phyloP scores from a whole-genome alignment of 2,329 filamentous ascomycete species.

The Juglanconis oblonga region DNA sequence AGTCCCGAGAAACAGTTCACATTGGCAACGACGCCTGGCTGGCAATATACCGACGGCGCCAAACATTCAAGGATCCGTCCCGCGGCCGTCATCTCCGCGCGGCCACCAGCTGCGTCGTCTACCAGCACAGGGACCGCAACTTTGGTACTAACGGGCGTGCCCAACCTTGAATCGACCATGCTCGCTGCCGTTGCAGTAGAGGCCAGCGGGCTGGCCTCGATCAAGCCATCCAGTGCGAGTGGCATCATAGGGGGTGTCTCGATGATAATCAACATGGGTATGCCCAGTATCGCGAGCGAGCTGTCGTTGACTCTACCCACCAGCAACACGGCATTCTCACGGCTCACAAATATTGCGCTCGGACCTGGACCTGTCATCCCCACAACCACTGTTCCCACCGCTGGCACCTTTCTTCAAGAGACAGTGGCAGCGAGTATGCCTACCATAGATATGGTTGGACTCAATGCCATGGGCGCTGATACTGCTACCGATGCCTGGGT shows the following conservation, averaged over 20 bases:
- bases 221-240: slow-evolving; percentile 1
- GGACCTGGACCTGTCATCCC: background rate
- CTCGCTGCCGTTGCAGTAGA: background rate
- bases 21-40: background rate
- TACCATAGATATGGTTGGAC: background rate
- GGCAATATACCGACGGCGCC: background rate
- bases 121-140: background rate
- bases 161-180: background rate
- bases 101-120: background rate
- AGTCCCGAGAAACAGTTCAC: background rate
- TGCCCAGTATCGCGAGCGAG: slow-evolving; percentile 8
- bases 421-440: background rate
- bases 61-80: background rate
- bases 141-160: background rate
- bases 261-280: slow-evolving; percentile 1
- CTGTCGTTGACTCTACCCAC: background rate
- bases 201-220: background rate
- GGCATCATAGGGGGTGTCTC: slow-evolving; percentile 1
- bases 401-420: background rate
- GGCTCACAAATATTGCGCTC: background rate
- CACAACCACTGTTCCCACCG: background rate
- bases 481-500: background rate
- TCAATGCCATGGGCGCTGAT: background rate
- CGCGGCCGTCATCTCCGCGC: background rate
- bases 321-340: background rate